Percentiles rank a stretch among this genome's conserved stretches.
phyloP scores from a whole-genome alignment of 2,329 filamentous ascomycete species.

The Stagonosporopsis rhizophila region DNA sequence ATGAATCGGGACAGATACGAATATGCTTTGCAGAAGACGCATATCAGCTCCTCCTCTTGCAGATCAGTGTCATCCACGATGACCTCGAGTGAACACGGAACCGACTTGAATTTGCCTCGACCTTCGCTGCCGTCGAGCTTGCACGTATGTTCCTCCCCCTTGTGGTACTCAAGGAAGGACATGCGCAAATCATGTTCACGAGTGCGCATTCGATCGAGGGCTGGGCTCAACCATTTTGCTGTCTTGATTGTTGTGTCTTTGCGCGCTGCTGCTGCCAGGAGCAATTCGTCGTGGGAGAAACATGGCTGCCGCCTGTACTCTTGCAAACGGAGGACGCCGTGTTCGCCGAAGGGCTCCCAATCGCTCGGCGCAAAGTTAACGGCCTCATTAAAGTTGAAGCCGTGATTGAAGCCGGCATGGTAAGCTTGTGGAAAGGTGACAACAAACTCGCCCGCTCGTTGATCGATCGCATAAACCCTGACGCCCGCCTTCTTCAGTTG shows the following conservation, averaged over 20 bases:
- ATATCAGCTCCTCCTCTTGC: constrained; percentile 91
- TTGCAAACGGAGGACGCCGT: constrained; percentile 84
- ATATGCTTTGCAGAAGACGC: constrained; percentile 89
- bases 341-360: constrained; percentile 91
- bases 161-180: constrained; percentile 72
- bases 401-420: constrained; percentile 97
- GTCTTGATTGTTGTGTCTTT: constrained; percentile 81
- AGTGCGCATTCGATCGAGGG: constrained; percentile 77
- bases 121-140: constrained; percentile 62
- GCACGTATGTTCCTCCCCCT: constrained; percentile 51
- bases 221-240: constrained; percentile 92
- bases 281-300: constrained; percentile 94
- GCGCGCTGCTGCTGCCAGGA: constrained; percentile 86
- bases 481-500: constrained; percentile 93
- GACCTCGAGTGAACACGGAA: constrained; percentile 40
- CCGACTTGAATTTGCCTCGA: constrained; percentile 18
- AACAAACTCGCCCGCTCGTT: constrained; percentile 93
- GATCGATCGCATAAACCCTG: constrained; percentile 91
- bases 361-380: constrained; percentile 96
- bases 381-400: constrained; percentile 97
- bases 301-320: constrained; percentile 90
- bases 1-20: constrained; percentile 90
- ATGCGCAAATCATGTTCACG: constrained; percentile 75
- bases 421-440: constrained; percentile 97
- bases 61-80: constrained; percentile 69